Percentiles rank a stretch among this genome's conserved stretches.
Conservation (phyloP, 1,284 basidiomycete genomes). For the Ceratobasidium sp. region DNA sequence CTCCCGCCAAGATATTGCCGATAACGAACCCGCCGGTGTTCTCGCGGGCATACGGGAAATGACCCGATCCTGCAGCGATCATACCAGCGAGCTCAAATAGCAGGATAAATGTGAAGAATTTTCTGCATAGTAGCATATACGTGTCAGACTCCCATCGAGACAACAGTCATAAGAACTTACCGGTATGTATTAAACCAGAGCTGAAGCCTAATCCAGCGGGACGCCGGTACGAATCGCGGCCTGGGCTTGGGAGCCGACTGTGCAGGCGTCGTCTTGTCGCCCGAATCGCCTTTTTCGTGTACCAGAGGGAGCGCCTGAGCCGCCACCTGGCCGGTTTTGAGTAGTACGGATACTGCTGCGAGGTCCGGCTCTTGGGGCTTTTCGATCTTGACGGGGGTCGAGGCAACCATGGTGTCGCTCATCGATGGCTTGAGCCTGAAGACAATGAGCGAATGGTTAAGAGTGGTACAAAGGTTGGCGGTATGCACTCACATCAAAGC, state of each 20-base stretch:
- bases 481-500: slow-evolving; percentile 7
- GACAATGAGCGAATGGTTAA: not conserved
- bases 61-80: slow-evolving; percentile 70
- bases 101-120: slow-evolving; percentile 73
- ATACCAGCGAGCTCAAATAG: slow-evolving; percentile 71
- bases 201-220: slow-evolving; percentile 67
- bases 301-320: not conserved
- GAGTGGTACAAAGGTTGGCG: not conserved
- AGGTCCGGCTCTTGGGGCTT: slow-evolving; percentile 1
- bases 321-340: not conserved
- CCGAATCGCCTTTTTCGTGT: slow-evolving; percentile 2
- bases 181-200: slow-evolving; percentile 74
- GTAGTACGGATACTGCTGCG: slow-evolving; percentile 9
- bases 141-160: not conserved
- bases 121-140: slow-evolving; percentile 56
- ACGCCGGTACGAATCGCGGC: slow-evolving; percentile 48
- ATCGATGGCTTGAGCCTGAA: not conserved
- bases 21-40: slow-evolving; percentile 74
- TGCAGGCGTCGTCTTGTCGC: not conserved
- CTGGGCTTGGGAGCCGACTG: slow-evolving; percentile 47
- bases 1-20: slow-evolving; percentile 67
- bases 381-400: slow-evolving; percentile 18
- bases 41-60: slow-evolving; percentile 70
- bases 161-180: slow-evolving; percentile 52
- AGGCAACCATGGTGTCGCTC: slow-evolving; percentile 4